phyloP scores from a whole-genome alignment of 2,329 filamentous ascomycete genomes.

The Colletotrichum truncatum region DNA sequence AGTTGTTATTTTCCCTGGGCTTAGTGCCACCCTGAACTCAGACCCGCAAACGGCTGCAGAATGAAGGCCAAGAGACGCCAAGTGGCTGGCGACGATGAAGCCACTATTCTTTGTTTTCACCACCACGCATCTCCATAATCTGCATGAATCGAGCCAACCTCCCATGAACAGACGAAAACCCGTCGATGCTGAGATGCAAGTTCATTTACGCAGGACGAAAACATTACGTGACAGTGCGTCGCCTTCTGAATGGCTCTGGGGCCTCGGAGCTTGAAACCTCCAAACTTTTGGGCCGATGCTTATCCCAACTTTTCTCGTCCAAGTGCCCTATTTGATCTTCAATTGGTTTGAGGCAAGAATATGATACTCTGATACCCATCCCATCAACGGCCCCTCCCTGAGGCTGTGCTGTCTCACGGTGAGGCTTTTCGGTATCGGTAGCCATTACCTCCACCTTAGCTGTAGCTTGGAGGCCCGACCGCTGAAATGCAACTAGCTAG shows the following conservation, averaged over 20 bases:
- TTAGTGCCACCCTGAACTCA: background rate
- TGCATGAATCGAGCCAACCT: background rate
- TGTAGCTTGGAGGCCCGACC: background rate
- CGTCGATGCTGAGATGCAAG: background rate
- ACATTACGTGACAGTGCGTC: slow-evolving; percentile 2
- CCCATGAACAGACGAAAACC: background rate
- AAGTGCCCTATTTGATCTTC: background rate
- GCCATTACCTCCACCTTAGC: background rate
- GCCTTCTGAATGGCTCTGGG: background rate
- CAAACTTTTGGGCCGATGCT: background rate
- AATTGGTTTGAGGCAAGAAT: background rate
- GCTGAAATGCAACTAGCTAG: background rate
- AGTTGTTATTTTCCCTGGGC: background rate
- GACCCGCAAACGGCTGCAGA: slow-evolving; percentile 15
- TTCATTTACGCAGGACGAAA: background rate
- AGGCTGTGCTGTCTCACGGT: slow-evolving; percentile 16
- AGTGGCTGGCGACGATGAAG: background rate
- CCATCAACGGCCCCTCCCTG: background rate
- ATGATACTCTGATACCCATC: background rate
- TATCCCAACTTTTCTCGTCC: background rate
- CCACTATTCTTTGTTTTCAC: background rate
- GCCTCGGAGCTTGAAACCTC: background rate
- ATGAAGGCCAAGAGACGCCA: background rate
- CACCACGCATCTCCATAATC: background rate
- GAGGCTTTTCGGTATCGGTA: background rate